Base-by-base conservation (phyloP, 2,329 filamentous ascomycete species). In the Elsinoe necatrix region DNA sequence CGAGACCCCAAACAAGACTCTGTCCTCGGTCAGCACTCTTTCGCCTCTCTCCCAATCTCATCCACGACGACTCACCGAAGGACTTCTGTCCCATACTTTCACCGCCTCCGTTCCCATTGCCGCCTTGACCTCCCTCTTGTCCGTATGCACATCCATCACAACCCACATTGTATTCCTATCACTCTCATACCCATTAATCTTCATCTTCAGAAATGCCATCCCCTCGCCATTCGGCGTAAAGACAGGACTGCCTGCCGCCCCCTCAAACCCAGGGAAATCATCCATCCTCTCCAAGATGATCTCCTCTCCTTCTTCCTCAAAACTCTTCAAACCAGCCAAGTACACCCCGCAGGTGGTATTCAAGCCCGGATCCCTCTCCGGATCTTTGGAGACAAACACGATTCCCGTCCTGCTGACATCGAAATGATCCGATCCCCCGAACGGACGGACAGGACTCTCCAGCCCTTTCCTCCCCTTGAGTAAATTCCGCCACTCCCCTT, bases 301-400 rank as follows among this genome's bases (percentile, higher is more conserved):
- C 3, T 77, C 82, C 55, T 68, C 58, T 67, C 77, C 66, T 55
- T 69, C 62, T 54, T 83, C 77, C 4, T 75, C 70, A 65, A 86
- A 90, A 3, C 77, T 80, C 51, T 76, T 73, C 29, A 90, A 73
- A 0, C 83, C 79, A 3, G 87, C 79, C 47, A 85, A 81, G 70
- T 93, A 95, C 29, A 95, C 79, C 65, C 93, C 87, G 0, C 85
- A 85, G 65, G 91, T 92, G 4, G 89, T 95, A 68, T 87, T 82
- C 57, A 86, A 79, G 0, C 87, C 87, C 2, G 81, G 82, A 63
- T 86, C 82, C 23, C 89, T 70, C 9, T 80, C 74, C 0, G 86
- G 86, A 63, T 90, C 87, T 63, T 88, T 89, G 7, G 87, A 80
- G 8, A 89, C 81, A 64, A 91, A 91, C 5, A 84, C 80, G 54